Evolutionary conservation across 108 stramenopile species (phyloP), one percentile per base, ranked within the genome.

Genomic region (Cylindrotheca closterium): DNA sequence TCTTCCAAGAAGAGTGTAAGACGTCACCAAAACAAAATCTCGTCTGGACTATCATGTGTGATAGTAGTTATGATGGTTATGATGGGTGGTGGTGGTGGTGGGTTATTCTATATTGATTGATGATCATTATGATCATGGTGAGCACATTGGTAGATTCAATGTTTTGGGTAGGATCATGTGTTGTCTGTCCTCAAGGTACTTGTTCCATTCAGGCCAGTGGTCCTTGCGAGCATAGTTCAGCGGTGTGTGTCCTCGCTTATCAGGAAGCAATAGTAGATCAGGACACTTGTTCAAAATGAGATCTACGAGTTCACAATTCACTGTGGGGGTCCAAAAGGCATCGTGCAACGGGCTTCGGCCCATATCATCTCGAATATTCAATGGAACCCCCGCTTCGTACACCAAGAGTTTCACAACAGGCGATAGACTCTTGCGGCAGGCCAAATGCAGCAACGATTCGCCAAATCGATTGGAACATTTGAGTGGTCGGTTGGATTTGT

Each of bases 291-390:
- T 21, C 25, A 78, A 18, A 2, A 82, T 23, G 37, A 75, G 30
- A 12, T 78, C 69, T 10, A 82, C 58, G 8, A 82, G 12, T 25
- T 70, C 65, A 34, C 63, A 71, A 46, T 81, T 74, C 4, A 80
- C 79, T 31, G 50, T 29, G 47, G 52, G 19, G 32, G 73, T 70
- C 87, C 87, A 88, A 56, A 62, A 84, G 34, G 82, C 83, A 74
- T 88, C 87, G 58, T 84, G 83, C 55, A 84, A 30, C 10, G 81
- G 74, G 1, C 74, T 88, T 18, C 83, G 67, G 12, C 87, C 87
- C 57, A 63, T 74, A 55, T 88, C 87, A 56, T 82, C 80, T 22
- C 68, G 46, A 28, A 79, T 55, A 26, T 61, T 25, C 30, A 68
- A 32, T 5, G 55, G 46, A 15, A 81, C 66, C 28, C 53, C 28